phyloP scores from a whole-genome alignment of 1,284 basidiomycete species.

The Lentinus polychrous region DNA sequence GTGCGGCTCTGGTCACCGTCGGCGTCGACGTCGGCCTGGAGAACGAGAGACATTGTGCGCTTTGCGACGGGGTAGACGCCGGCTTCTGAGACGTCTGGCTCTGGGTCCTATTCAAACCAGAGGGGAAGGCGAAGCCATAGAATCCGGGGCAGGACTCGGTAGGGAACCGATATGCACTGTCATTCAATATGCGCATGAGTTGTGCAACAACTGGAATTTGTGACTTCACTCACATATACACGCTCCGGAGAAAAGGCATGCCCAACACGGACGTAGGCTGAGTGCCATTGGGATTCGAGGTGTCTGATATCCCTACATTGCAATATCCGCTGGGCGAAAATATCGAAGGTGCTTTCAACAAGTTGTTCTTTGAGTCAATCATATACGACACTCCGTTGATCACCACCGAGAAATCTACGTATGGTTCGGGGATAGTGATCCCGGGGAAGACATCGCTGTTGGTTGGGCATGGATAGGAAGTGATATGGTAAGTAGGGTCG shows the following conservation, averaged over 20 bases:
- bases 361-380: slow-evolving; percentile 2
- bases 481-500: background rate
- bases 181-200: background rate
- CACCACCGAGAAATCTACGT: background rate
- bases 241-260: slow-evolving; percentile 5
- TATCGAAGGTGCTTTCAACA: background rate
- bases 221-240: slow-evolving; percentile 3
- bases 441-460: background rate
- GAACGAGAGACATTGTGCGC: slow-evolving; percentile 4
- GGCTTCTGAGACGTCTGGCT: slow-evolving; percentile 4
- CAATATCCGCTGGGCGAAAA: slow-evolving; percentile 1
- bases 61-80: slow-evolving; percentile 1
- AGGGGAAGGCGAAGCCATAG: slow-evolving; percentile 6
- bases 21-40: slow-evolving; percentile 4
- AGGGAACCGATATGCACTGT: slow-evolving; percentile 6
- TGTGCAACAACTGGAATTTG: background rate
- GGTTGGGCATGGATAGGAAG: background rate
- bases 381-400: slow-evolving; percentile 7
- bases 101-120: slow-evolving; percentile 5
- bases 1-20: background rate
- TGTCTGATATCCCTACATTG: slow-evolving; percentile 1
- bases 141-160: slow-evolving; percentile 5
- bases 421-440: background rate
- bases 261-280: background rate
- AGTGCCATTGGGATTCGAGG: background rate